Evolutionary conservation across 2,329 filamentous ascomycete species (phyloP).

Genomic region (Paecilomyces dactylethromorphus): DNA sequence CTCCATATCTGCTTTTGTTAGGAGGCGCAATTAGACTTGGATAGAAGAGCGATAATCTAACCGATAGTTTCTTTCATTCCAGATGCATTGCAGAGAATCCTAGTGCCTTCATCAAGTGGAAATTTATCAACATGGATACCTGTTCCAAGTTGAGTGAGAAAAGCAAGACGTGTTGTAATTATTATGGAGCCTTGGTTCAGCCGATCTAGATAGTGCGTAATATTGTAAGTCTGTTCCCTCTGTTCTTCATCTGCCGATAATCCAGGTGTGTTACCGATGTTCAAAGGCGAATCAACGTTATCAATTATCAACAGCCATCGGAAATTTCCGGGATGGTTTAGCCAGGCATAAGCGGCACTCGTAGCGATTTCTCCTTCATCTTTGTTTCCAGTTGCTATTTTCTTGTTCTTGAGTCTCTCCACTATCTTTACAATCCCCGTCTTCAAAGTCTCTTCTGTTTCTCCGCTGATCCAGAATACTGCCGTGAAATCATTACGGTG

Average conservation of each 20-base stretch:
- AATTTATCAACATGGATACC: neutral
- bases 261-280: neutral
- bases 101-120: neutral
- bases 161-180: neutral
- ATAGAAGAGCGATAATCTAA: too few species aligned
- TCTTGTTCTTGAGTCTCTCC: conserved; percentile 16
- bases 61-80: too few species aligned
- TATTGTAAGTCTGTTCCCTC: neutral
- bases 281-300: neutral
- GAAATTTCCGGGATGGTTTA: conserved; percentile 1
- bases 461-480: conserved; percentile 40
- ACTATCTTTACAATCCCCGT: conserved; percentile 16
- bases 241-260: neutral
- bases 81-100: neutral
- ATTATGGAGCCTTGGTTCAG: neutral
- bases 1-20: too few species aligned
- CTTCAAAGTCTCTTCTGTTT: conserved; percentile 28
- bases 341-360: too few species aligned
- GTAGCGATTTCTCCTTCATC: conserved; percentile 25
- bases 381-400: conserved; percentile 23
- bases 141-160: neutral
- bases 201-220: neutral
- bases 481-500: conserved; percentile 31
- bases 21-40: too few species aligned
- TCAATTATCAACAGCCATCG: conserved; percentile 6